Conservation (phyloP, 2,329 filamentous ascomycete genomes). For the Curvularia lunata region DNA sequence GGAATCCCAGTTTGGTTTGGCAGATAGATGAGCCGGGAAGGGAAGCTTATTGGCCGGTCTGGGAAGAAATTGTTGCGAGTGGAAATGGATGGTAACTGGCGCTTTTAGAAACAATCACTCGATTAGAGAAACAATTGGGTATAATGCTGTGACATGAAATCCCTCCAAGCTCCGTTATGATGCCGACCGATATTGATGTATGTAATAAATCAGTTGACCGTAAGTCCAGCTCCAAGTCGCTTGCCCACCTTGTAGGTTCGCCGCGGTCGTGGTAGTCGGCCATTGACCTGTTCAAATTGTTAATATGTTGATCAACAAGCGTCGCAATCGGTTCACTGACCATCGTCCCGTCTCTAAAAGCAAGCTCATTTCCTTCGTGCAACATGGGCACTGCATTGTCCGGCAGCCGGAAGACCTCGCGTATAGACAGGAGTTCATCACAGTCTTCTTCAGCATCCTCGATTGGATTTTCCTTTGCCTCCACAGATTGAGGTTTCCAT, state of each 20-base stretch:
- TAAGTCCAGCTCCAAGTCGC: constrained; percentile 26
- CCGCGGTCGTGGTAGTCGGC: constrained; percentile 29
- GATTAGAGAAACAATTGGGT: constrained; percentile 1
- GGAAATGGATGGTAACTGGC: background rate
- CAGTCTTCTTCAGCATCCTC: background rate
- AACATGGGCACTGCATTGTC: constrained; percentile 32
- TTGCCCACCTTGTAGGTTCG: constrained; percentile 33
- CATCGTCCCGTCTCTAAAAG: constrained; percentile 36
- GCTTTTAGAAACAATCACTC: background rate
- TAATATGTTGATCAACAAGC: background rate
- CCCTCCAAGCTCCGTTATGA: background rate
- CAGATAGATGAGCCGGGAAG: constrained; percentile 20
- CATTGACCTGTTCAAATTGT: constrained; percentile 26
- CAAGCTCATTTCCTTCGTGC: constrained; percentile 35
- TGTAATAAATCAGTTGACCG: constrained; percentile 9
- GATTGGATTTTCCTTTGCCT: background rate
- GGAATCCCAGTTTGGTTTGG: constrained; percentile 41
- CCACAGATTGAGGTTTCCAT: constrained; percentile 9
- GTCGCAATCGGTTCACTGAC: constrained; percentile 16
- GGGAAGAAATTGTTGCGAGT: constrained; percentile 12
- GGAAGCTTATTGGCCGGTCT: constrained; percentile 26
- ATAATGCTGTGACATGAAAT: constrained; percentile 3
- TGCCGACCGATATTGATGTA: background rate
- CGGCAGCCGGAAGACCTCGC: constrained; percentile 32
- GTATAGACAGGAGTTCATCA: constrained; percentile 7